Evolutionary conservation across 169 alveolate species (phyloP).

Genomic region (Eimeria tenella): DNA sequence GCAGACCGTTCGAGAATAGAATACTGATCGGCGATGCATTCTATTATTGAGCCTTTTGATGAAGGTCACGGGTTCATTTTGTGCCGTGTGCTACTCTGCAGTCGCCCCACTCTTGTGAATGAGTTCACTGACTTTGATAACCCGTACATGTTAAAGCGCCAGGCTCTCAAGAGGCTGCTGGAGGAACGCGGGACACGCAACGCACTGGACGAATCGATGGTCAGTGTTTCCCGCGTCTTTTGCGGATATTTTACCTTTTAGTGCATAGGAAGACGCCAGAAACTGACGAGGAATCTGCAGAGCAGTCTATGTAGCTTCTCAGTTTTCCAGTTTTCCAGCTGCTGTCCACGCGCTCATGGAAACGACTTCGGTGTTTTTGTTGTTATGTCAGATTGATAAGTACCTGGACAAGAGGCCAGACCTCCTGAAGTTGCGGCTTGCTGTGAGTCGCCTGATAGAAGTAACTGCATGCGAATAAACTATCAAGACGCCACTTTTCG

Average conservation of each 20-base stretch:
- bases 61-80: not conserved
- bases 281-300: too few species aligned
- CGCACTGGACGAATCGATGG: conserved; percentile 80
- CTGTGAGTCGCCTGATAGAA: conserved; percentile 30
- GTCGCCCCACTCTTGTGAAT: conserved; percentile 82
- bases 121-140: conserved; percentile 80
- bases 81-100: conserved; percentile 35
- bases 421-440: conserved; percentile 65
- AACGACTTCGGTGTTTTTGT: not conserved
- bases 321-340: too few species aligned
- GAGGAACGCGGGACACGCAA: conserved; percentile 78
- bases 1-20: not conserved
- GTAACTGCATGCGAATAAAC: not conserved
- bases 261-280: too few species aligned
- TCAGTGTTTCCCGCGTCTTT: not conserved
- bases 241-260: too few species aligned
- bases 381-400: conserved; percentile 23
- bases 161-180: conserved; percentile 76
- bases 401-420: conserved; percentile 61
- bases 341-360: not conserved
- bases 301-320: too few species aligned
- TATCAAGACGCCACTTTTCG: too few species aligned
- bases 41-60: not conserved
- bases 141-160: conserved; percentile 82
- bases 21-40: too few species aligned